phyloP scores from a whole-genome alignment of 257 asterid genomes.

The Nicotiana noctiflora region DNA sequence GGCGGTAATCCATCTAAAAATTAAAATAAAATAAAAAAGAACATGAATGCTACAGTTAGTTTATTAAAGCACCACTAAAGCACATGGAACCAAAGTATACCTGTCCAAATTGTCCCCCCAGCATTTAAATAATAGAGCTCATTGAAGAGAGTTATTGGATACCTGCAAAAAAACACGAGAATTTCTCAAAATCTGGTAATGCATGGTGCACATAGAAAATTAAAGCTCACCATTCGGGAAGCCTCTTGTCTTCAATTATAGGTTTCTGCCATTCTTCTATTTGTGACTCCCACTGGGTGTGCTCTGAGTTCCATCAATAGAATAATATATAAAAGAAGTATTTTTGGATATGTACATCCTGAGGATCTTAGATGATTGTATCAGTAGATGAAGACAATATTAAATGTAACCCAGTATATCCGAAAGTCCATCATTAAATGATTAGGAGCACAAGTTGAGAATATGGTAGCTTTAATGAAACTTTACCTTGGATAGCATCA shows the following conservation, averaged over 20 bases:
- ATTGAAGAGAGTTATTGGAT: slow-evolving; percentile 83
- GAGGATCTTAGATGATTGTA: slow-evolving; percentile 6
- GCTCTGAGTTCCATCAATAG: slow-evolving; percentile 35
- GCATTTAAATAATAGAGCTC: slow-evolving; percentile 92
- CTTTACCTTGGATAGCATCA: slow-evolving; percentile 77
- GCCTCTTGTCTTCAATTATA: slow-evolving; percentile 75
- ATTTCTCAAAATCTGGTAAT: slow-evolving; percentile 15
- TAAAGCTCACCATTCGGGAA: slow-evolving; percentile 78
- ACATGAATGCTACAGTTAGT: not conserved
- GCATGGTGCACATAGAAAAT: slow-evolving; percentile 10
- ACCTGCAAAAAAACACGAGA: slow-evolving; percentile 47
- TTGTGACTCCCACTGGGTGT: slow-evolving; percentile 72
- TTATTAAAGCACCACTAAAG: not conserved
- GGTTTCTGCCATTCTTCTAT: slow-evolving; percentile 95
- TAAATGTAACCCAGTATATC: not conserved
- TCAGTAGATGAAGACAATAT: not conserved
- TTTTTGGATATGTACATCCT: not conserved
- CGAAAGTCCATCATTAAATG: not conserved
- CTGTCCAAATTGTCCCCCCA: slow-evolving; percentile 99
- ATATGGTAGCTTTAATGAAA: slow-evolving; percentile 6
- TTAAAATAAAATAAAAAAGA: not conserved
- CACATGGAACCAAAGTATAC: slow-evolving; percentile 16
- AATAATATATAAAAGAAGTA: not conserved
- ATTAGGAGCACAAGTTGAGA: not conserved
- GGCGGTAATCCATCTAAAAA: slow-evolving; percentile 82